Base-by-base conservation (phyloP, 2,329 filamentous ascomycete genomes). In the Cordyceps fumosorosea region DNA sequence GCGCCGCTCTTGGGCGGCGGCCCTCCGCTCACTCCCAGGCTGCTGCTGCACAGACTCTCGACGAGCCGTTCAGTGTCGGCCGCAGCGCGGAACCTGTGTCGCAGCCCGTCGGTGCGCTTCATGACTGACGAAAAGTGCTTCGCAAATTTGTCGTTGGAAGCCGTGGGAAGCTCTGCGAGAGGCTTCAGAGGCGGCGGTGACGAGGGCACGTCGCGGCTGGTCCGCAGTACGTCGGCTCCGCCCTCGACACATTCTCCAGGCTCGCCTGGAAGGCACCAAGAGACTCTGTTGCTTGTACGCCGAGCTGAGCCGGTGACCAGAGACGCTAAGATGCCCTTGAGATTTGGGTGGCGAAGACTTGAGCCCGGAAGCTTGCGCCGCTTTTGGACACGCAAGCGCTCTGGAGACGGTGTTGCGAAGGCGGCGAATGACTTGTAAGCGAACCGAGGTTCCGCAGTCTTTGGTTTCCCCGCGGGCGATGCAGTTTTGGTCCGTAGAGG, bases 391-490 rank as follows among this genome's bases (percentile, higher is more conserved):
- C 67, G 64, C 16, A 65, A 66, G n/a, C 67, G 72, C 47, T 76
- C 73, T 1, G 81, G 78, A 0, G 81, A 81, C 0, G 80, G 77
- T 0, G 79, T 79, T 67, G 81, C 77, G 67, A 84, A 84, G 1
- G 78, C 77, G 1, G 79, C 76, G 67, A 84, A 84, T 0, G 81
- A 77, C 64, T 80, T 82, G 66, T 83, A 74, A 0, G 78, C 78
- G 34, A 82, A 73, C 5, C 77, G 76, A 16, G 78, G 75, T 56
- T 83, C 78, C 6, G 80, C 77, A 0, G 78, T 80, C 2, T 73
- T 72, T 37, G 74, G 66, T 62, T 70, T 67, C 20, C 8, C 24
- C 14, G 5, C 12, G 18, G 51, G 52, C 1, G 52, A 44, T 14
- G 51, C 5, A 26, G 26, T 37, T 44, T 42, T 24, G 14, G 10